Conservation (phyloP, 352 stramenopile genomes). For the Pythium aristosporum region DNA sequence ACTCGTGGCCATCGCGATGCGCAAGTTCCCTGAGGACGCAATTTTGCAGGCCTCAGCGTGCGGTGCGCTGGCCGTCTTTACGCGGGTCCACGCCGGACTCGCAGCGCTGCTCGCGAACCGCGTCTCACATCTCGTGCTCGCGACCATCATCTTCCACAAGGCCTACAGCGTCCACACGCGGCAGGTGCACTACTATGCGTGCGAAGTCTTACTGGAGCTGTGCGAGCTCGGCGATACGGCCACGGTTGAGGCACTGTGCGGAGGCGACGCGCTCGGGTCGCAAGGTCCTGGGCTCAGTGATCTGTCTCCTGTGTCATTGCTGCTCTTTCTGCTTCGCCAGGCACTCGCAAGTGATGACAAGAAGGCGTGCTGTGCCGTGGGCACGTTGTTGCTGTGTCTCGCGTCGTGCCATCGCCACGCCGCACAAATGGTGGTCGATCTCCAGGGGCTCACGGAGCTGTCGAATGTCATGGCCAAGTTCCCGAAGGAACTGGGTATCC, state of each 20-base stretch:
- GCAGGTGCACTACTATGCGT: conserved; percentile 83
- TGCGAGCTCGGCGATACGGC: conserved; percentile 63
- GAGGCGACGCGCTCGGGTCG: conserved; percentile 18
- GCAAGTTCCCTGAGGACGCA: conserved; percentile 66
- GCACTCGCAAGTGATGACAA: conserved; percentile 75
- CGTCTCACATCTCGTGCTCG: conserved; percentile 59
- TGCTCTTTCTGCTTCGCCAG: conserved; percentile 74
- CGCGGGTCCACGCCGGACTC: conserved; percentile 47
- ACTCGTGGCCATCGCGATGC: conserved; percentile 56
- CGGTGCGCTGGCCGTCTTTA: conserved; percentile 75
- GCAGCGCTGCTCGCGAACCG: conserved; percentile 50
- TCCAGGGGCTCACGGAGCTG: conserved; percentile 67
- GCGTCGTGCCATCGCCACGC: conserved; percentile 52
- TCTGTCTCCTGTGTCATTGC: conserved; percentile 58
- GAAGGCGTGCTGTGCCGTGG: conserved; percentile 74
- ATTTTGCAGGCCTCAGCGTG: conserved; percentile 79
- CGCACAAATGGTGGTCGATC: conserved; percentile 44
- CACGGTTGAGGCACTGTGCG: conserved; percentile 55
- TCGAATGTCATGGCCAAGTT: conserved; percentile 78
- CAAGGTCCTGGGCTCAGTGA: conserved; percentile 30
- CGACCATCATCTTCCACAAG: conserved; percentile 76
- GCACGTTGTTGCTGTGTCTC: conserved; percentile 73
- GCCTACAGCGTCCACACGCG: conserved; percentile 81
- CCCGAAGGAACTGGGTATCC: conserved; percentile 61
- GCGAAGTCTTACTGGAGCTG: conserved; percentile 75